Conservation (phyloP, 306 rosid species). For the Medicago arabica region DNA sequence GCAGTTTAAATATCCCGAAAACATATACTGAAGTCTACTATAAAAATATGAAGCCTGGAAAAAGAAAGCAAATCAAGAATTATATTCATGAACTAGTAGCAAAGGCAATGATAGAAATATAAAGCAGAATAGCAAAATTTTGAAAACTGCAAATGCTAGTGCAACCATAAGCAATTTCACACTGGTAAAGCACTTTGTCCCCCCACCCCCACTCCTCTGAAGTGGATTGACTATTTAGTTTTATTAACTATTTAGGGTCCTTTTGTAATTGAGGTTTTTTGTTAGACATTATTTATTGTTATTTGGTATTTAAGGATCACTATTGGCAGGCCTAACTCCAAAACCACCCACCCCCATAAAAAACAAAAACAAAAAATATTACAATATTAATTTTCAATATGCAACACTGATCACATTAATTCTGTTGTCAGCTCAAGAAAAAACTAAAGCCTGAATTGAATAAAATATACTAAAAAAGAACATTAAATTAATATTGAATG, state of each 20-base stretch:
- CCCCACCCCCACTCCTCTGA: background rate
- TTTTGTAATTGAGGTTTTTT: background rate
- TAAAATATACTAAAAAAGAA: conserved; percentile 2
- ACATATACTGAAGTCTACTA: background rate
- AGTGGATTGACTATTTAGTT: too few species aligned
- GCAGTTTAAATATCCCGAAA: conserved; percentile 33
- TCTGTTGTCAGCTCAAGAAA: conserved; percentile 4
- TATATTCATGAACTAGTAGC: conserved; percentile 8
- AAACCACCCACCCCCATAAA: background rate
- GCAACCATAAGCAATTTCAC: conserved; percentile 22
- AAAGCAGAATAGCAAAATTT: background rate
- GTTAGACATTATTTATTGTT: background rate
- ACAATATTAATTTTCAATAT: background rate
- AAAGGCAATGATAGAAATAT: background rate
- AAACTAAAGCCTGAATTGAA: conserved; percentile 22
- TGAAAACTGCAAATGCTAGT: background rate
- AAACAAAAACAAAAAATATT: background rate
- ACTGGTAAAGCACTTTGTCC: background rate
- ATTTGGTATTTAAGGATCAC: background rate
- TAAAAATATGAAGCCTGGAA: background rate
- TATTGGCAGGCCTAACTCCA: background rate
- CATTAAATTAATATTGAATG: conserved; percentile 5
- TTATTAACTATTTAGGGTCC: background rate
- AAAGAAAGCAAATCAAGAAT: conserved; percentile 5
- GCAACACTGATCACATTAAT: conserved; percentile 15